phyloP scores from a whole-genome alignment of 2,329 filamentous ascomycete genomes.

The Penicillium glabrum region DNA sequence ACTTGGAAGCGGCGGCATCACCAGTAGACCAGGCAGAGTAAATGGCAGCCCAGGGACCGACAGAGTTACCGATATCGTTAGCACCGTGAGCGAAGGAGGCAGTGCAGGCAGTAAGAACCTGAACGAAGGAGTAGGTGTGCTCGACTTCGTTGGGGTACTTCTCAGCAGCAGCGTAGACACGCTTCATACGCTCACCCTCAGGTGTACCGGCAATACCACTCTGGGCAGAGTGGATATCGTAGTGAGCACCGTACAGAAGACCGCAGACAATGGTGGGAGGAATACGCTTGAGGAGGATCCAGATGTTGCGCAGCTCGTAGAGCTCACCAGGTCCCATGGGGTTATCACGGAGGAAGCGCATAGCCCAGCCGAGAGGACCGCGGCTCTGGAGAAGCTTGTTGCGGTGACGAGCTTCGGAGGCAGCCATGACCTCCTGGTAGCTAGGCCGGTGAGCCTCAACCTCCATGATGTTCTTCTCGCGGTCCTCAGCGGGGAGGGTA shows the following conservation, averaged over 20 bases:
- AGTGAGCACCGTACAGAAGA: conserved; percentile 72
- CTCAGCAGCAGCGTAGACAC: conserved; percentile 62
- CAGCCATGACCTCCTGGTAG: conserved; percentile 63
- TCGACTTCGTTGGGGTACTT: conserved; percentile 72
- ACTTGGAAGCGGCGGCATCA: conserved; percentile 60
- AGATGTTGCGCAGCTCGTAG: conserved; percentile 73
- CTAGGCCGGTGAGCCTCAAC: conserved; percentile 53
- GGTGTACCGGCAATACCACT: conserved; percentile 69
- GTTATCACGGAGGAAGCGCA: conserved; percentile 74
- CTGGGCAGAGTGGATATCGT: conserved; percentile 79
- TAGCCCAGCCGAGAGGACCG: conserved; percentile 78
- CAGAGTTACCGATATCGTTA: conserved; percentile 73
- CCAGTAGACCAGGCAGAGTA: conserved; percentile 68
- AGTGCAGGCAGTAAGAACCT: conserved; percentile 54
- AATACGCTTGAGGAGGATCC: conserved; percentile 62
- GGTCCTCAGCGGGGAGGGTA: conserved; percentile 21
- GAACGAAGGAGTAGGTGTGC: conserved; percentile 57
- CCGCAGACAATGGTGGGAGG: conserved; percentile 66
- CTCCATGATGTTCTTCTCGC: conserved; percentile 42
- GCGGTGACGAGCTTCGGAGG: conserved; percentile 60
- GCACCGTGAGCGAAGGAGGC: conserved; percentile 64
- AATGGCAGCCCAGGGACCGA: conserved; percentile 69
- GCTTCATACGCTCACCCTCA: conserved; percentile 69
- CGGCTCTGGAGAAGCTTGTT: conserved; percentile 61
- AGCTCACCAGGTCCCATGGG: conserved; percentile 70